These are phyloP conservation scores for Xerocomellus chrysenteron DNA, from an alignment of 768 basidiomycete species.

Conservation along the genomic window DNA sequence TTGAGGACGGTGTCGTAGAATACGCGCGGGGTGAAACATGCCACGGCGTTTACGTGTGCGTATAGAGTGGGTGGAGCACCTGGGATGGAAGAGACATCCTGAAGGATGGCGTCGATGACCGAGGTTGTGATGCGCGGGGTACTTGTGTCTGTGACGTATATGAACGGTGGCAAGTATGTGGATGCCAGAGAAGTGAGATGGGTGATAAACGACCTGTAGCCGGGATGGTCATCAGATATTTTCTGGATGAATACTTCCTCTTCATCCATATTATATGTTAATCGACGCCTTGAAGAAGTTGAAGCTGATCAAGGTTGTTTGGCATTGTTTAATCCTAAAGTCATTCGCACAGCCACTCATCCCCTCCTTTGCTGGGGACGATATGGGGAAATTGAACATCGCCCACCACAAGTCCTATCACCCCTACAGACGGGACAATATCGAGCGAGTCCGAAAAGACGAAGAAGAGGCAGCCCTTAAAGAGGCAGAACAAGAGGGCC, in stretches of 20 bases:
- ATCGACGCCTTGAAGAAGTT: neutral
- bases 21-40: constrained; percentile 61
- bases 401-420: constrained; percentile 92
- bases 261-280: constrained; percentile 16
- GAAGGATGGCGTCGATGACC: constrained; percentile 28
- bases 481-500: constrained; percentile 68
- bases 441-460: constrained; percentile 75
- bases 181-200: constrained; percentile 33
- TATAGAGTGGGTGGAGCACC: constrained; percentile 33
- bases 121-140: constrained; percentile 46
- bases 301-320: constrained; percentile 3
- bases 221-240: constrained; percentile 18
- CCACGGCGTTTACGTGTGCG: constrained; percentile 52
- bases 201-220: constrained; percentile 22
- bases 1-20: constrained; percentile 70
- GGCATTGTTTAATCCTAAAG: constrained; percentile 14
- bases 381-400: constrained; percentile 57
- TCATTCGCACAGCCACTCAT: neutral
- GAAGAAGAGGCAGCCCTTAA: constrained; percentile 73
- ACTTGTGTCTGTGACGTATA: constrained; percentile 62
- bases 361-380: too few species aligned
- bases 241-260: constrained; percentile 4
- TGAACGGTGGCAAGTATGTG: constrained; percentile 56
- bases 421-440: constrained; percentile 82
- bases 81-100: constrained; percentile 11